Conservation (phyloP, 129 eudicot genomes). For the Lactuca sativa region DNA sequence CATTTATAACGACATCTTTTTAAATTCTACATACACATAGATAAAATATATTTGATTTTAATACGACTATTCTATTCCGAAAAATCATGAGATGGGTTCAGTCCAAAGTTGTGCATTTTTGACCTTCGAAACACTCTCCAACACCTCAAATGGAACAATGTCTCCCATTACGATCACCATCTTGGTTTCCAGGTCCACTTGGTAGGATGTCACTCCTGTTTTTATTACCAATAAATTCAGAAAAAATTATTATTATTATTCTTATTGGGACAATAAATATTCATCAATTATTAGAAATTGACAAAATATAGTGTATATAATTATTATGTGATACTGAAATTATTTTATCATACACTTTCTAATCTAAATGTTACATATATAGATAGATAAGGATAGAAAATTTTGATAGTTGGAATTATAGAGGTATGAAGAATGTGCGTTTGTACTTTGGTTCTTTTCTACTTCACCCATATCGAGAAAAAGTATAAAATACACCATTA, state of each 20-base stretch:
- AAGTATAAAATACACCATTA: not conserved
- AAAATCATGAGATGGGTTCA: slow-evolving; percentile 27
- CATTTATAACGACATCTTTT: slow-evolving; percentile 10
- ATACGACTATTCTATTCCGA: not conserved
- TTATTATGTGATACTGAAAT: too few species aligned
- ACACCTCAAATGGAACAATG: slow-evolving; percentile 83
- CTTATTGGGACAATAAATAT: slow-evolving; percentile 4
- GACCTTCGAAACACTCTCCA: slow-evolving; percentile 90
- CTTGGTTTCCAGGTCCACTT: slow-evolving; percentile 89
- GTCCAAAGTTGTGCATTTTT: slow-evolving; percentile 84
- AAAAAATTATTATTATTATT: not conserved
- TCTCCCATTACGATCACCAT: slow-evolving; percentile 96
- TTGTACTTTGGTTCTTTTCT: not conserved
- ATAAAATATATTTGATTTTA: not conserved
- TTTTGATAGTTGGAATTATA: not conserved
- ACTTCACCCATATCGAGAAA: not conserved
- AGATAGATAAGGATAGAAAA: too few species aligned
- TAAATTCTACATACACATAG: not conserved
- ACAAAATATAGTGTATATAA: not conserved
- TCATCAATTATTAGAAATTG: slow-evolving; percentile 2
- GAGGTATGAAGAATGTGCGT: not conserved
- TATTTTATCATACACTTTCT: too few species aligned
- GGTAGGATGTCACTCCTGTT: slow-evolving; percentile 88
- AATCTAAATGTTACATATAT: too few species aligned
- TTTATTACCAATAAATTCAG: slow-evolving; percentile 2